Conservation (phyloP, 495 filamentous ascomycete species). For the Tetracladium setigerum region DNA sequence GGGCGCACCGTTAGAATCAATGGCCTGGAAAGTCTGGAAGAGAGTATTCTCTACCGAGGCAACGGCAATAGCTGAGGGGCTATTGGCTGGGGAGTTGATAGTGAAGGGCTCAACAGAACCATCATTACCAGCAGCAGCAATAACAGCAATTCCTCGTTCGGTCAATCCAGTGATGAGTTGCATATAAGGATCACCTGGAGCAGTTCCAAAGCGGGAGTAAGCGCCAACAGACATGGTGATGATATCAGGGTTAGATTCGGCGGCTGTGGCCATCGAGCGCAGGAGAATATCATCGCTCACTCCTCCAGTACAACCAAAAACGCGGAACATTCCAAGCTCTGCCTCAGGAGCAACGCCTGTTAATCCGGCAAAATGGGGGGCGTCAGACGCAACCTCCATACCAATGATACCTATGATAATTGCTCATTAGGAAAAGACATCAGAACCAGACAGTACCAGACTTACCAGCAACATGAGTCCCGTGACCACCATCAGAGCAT, state of each 20-base stretch:
- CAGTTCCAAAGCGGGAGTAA: too few relatives aligned
- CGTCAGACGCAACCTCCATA: too few relatives aligned
- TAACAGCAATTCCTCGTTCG: too few relatives aligned
- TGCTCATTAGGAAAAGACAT: constrained; percentile 5
- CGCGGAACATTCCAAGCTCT: constrained; percentile 37
- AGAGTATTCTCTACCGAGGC: constrained; percentile 19
- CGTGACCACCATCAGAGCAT: constrained; percentile 32
- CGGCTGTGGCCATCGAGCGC: constrained; percentile 31
- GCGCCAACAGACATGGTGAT: constrained; percentile 34
- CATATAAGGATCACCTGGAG: too few relatives aligned
- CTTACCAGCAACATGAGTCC: constrained; percentile 39
- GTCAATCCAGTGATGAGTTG: too few relatives aligned
- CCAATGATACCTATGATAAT: constrained; percentile 7
- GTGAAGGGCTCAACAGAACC: constrained; percentile 26
- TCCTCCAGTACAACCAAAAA: constrained; percentile 26
- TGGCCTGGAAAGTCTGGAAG: too few relatives aligned
- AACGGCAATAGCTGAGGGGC: constrained; percentile 20
- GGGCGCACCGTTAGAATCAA: too few relatives aligned
- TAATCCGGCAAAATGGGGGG: constrained; percentile 13
- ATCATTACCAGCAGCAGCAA: constrained; percentile 25
- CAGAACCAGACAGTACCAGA: constrained; percentile 28
- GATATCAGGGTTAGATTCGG: constrained; percentile 33
- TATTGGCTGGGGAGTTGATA: constrained; percentile 14
- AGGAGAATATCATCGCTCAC: constrained; percentile 24
- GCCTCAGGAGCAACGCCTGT: constrained; percentile 42